phyloP scores from a whole-genome alignment of 1,139 yeast genomes.

The Zygoascus sp. region DNA sequence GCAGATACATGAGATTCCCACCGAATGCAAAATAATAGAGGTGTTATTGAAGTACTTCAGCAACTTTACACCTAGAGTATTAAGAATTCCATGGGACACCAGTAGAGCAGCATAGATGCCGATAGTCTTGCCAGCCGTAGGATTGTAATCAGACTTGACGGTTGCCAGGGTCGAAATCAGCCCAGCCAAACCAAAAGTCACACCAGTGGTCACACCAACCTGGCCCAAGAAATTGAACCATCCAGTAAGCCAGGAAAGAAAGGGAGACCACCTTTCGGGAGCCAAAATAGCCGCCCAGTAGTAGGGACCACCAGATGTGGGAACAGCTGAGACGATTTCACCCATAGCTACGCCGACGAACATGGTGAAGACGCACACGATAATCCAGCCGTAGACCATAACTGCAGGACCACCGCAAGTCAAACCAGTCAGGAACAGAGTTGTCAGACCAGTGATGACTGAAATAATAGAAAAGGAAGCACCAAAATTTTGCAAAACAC shows the following conservation, averaged over 20 bases:
- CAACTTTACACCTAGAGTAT: slow-evolving; percentile 48
- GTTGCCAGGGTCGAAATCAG: slow-evolving; percentile 52
- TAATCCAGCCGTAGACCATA: slow-evolving; percentile 67
- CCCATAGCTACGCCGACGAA: slow-evolving; percentile 44
- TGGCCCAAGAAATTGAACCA: slow-evolving; percentile 56
- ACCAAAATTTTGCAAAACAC: slow-evolving; percentile 55
- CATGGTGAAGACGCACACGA: slow-evolving; percentile 42
- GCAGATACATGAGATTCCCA: slow-evolving; percentile 52
- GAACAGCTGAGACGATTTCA: slow-evolving; percentile 55
- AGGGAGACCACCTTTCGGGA: slow-evolving; percentile 43
- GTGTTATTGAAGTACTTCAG: slow-evolving; percentile 57
- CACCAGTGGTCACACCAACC: slow-evolving; percentile 53
- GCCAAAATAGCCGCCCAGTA: slow-evolving; percentile 49
- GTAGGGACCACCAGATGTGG: slow-evolving; percentile 67
- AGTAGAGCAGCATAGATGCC: slow-evolving; percentile 55
- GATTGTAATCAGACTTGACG: slow-evolving; percentile 45
- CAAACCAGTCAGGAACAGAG: slow-evolving; percentile 37
- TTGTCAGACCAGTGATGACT: slow-evolving; percentile 59
- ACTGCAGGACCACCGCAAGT: slow-evolving; percentile 56
- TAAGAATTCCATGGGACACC: slow-evolving; percentile 42
- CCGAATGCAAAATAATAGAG: slow-evolving; percentile 54
- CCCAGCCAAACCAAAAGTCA: slow-evolving; percentile 54
- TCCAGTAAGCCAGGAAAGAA: slow-evolving; percentile 54
- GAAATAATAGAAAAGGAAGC: slow-evolving; percentile 67
- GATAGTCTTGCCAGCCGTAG: slow-evolving; percentile 46